These are phyloP conservation scores for bread wheat (Triticum aestivum) DNA, from an alignment of 176 grass and related monocot species.

Conservation along the genomic window IWGSC_CS_RefSeq_v2.1 NC_057800.1:743041581-743042080, in stretches of 20 bases:
- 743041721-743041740: slow-evolving; percentile 63
- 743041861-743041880: slow-evolving; percentile 50
- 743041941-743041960: neutral
- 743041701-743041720: slow-evolving; percentile 52
- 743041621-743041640: no score
- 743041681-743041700: slow-evolving; percentile 45
- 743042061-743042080: no score
- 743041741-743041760: slow-evolving; percentile 58
- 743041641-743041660: neutral
- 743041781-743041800: slow-evolving; percentile 52
- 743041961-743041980: no score
- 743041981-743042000: no score
- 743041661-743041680: slow-evolving; percentile 20
- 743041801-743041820: slow-evolving; percentile 58
- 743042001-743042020: neutral
- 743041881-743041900: slow-evolving; percentile 2
- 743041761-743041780: slow-evolving; percentile 58
- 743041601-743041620: no score
- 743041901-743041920: neutral
- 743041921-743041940: no score
- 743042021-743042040: neutral
- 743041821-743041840: slow-evolving; percentile 71
- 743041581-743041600: no score
- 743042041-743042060: neutral
- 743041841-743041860: slow-evolving; percentile 50